Evolutionary conservation across 2,329 filamentous ascomycete genomes (phyloP).

Genomic region (Penicillium sp.): DNA sequence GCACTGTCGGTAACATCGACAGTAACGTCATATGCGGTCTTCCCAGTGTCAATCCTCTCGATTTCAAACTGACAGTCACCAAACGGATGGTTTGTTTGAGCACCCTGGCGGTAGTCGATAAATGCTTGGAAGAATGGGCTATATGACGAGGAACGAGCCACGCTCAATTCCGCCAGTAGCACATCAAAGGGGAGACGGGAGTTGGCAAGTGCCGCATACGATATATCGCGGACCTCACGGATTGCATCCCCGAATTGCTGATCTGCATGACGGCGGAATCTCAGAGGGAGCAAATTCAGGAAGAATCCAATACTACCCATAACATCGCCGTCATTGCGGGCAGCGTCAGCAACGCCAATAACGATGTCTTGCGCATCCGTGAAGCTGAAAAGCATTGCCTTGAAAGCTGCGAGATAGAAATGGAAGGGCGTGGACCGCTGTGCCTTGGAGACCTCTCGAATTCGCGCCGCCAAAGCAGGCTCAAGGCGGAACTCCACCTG

Average conservation of each 20-base stretch:
- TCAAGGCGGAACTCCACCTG: constrained; percentile 10
- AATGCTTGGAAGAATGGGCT: constrained; percentile 40
- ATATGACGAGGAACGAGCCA: constrained; percentile 22
- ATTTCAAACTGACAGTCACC: constrained; percentile 10
- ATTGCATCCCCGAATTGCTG: constrained; percentile 21
- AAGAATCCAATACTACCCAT: constrained; percentile 38
- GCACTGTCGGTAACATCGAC: constrained; percentile 1
- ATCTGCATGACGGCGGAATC: constrained; percentile 17
- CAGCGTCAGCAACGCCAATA: constrained; percentile 45
- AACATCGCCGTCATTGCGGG: constrained; percentile 28
- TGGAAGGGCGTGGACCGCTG: constrained; percentile 29
- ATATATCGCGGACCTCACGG: constrained; percentile 14
- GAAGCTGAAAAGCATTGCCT: constrained; percentile 30
- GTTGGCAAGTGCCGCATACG: constrained; percentile 24
- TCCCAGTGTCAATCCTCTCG: constrained; percentile 59
- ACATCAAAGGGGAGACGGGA: constrained; percentile 33
- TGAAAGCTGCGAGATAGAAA: constrained; percentile 37
- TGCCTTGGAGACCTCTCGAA: constrained; percentile 15
- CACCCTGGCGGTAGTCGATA: constrained; percentile 31
- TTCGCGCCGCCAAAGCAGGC: constrained; percentile 4
- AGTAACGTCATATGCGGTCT: constrained; percentile 81
- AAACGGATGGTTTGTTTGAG: not conserved
- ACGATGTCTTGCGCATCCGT: constrained; percentile 31
- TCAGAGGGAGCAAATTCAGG: constrained; percentile 42
- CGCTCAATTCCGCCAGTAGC: constrained; percentile 31